Evolutionary conservation across 495 filamentous ascomycete genomes (phyloP).

Genomic region (Podospora pseudopauciseta): DNA sequence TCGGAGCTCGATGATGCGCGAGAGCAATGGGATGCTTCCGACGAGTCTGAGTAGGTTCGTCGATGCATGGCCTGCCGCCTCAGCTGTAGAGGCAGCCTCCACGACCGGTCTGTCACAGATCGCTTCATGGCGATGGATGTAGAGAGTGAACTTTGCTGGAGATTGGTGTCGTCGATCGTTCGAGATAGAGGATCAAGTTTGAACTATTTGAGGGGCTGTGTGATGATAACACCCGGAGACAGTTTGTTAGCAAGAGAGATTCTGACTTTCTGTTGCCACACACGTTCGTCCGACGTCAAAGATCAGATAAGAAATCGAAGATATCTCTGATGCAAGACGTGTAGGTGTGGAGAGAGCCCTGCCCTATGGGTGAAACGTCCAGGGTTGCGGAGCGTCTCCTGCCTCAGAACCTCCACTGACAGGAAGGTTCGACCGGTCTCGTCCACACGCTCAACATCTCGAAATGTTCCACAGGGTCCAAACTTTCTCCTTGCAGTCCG

Average conservation of each 20-base stretch:
- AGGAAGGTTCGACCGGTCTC: neutral
- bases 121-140: neutral
- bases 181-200: neutral
- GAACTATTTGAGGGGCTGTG: neutral
- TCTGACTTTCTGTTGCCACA: neutral
- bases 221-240: neutral
- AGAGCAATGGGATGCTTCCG: conserved; percentile 28
- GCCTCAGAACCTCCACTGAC: neutral
- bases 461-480: neutral
- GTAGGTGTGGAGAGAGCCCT: neutral
- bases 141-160: neutral
- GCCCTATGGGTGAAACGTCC: neutral
- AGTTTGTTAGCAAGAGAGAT: neutral
- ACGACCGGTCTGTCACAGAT: neutral
- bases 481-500: neutral
- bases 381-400: neutral
- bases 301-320: neutral
- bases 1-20: conserved; percentile 22
- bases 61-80: conserved; percentile 28
- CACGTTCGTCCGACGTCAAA: neutral
- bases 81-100: neutral
- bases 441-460: neutral
- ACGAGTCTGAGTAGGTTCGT: conserved; percentile 37
- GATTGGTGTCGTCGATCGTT: neutral
- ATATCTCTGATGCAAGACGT: neutral